These are phyloP conservation scores for Suzukiozyma palmioleophila DNA, from an alignment of 1,139 yeast species.

Conservation along the genomic window DNA sequence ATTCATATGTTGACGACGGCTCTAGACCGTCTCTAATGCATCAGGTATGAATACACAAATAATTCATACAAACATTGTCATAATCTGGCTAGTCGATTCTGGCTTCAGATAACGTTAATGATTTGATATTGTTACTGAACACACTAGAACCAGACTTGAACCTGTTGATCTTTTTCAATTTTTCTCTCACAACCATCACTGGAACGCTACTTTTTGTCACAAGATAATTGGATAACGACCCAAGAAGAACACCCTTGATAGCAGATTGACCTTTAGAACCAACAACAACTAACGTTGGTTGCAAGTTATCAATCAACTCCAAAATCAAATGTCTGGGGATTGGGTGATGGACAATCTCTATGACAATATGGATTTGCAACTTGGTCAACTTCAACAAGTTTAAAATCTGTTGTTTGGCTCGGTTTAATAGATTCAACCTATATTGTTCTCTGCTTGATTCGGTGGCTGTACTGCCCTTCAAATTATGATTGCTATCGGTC, in stretches of 20 bases:
- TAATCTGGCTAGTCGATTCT: constrained; percentile 32
- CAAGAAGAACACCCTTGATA: constrained; percentile 69
- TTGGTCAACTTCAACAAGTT: constrained; percentile 65
- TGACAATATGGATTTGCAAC: constrained; percentile 69
- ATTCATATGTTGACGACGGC: no score
- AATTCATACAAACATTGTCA: background rate
- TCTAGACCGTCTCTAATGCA: no score
- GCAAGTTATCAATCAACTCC: constrained; percentile 76
- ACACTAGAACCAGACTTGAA: constrained; percentile 47
- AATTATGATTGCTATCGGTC: constrained; percentile 45
- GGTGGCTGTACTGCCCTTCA: constrained; percentile 36
- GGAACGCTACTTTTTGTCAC: constrained; percentile 80
- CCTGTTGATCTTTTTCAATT: constrained; percentile 69
- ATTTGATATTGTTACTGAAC: constrained; percentile 45
- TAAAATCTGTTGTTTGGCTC: constrained; percentile 56
- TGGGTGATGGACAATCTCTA: constrained; percentile 79
- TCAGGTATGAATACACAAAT: no score
- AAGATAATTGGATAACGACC: constrained; percentile 71
- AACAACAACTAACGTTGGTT: constrained; percentile 79
- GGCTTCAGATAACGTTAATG: constrained; percentile 47
- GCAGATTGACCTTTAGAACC: constrained; percentile 79
- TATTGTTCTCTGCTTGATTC: constrained; percentile 46
- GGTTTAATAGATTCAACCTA: constrained; percentile 55
- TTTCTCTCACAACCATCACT: constrained; percentile 85
- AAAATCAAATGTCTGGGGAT: constrained; percentile 82